A percentile compares a stretch with the other conserved stretches of the same genome.
Conservation (phyloP, 148 eudicot genomes). For the Cornus kousa region DNA sequence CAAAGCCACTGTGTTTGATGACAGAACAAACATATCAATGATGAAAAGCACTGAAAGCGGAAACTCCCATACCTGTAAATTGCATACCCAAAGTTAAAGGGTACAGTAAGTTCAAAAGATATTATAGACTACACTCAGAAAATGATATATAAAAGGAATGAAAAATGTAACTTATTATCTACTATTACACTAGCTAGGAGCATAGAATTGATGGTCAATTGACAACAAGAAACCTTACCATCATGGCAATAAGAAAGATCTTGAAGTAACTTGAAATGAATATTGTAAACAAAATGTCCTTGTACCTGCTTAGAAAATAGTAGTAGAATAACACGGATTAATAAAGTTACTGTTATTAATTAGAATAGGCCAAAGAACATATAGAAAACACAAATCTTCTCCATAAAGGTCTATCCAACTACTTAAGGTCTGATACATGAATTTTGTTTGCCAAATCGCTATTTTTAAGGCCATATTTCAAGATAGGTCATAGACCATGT, state of each 20-base stretch:
- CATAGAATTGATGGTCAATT: not conserved
- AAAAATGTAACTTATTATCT: not conserved
- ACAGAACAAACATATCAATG: conserved; percentile 65
- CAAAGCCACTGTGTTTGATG: conserved; percentile 80
- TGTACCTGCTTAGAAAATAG: conserved; percentile 28
- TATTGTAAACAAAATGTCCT: conserved; percentile 52
- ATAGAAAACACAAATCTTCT: not conserved
- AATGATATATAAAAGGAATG: not conserved
- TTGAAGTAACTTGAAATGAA: conserved; percentile 74
- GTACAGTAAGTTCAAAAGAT: not conserved
- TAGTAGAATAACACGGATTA: no score
- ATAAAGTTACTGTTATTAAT: no score
- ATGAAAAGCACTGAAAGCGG: conserved; percentile 63
- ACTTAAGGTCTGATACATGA: not conserved
- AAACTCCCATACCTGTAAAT: conserved; percentile 68
- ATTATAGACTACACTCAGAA: not conserved
- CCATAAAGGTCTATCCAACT: not conserved
- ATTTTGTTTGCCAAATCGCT: no score
- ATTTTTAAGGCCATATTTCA: no score
- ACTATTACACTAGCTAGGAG: not conserved
- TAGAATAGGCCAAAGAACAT: no score
- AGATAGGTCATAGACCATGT: no score
- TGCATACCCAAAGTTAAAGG: not conserved
- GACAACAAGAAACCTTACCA: conserved; percentile 30
- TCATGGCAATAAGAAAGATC: conserved; percentile 63